phyloP scores from a whole-genome alignment of 129 eudicot species.

The Helianthus annuus region HanXRQr2.0-SUNRISE NC_035445.2:117154433-117154932 shows the following conservation, averaged over 20 bases:
- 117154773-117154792: conserved; percentile 94
- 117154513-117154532: too few species aligned
- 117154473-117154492: too few species aligned
- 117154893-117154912: conserved; percentile 98
- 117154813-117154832: background rate
- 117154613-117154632: too few species aligned
- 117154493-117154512: too few species aligned
- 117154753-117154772: conserved; percentile 99
- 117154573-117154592: too few species aligned
- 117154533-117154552: too few species aligned
- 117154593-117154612: too few species aligned
- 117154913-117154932: conserved; percentile 98
- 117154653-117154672: conserved; percentile 7
- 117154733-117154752: conserved; percentile 99
- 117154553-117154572: too few species aligned
- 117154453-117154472: too few species aligned
- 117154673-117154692: conserved; percentile 46
- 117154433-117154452: too few species aligned
- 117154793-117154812: conserved; percentile 60
- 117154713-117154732: conserved; percentile 97
- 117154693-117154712: conserved; percentile 98
- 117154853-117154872: conserved; percentile 70
- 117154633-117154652: too few species aligned
- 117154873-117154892: conserved; percentile 97
- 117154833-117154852: background rate